Base-by-base conservation (phyloP, 305 asterid genomes). In the Rubia peregrina region DNA sequence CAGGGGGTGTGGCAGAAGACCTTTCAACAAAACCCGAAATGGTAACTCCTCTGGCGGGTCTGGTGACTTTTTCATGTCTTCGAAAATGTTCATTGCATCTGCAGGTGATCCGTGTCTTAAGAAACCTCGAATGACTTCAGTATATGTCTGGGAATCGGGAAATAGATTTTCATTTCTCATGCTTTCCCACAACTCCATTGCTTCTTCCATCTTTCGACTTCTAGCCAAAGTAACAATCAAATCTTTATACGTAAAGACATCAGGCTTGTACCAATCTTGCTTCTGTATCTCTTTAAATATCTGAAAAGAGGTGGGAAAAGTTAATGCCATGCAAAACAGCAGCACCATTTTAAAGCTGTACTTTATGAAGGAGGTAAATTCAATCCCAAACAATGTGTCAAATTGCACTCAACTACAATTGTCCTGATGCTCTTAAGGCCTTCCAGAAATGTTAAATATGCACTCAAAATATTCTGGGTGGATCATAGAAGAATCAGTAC, bases 1-100 rank as follows among this genome's bases (percentile, higher is more conserved):
- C 74, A 90, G 80, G 40, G 98, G 98, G 74, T 90, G 95, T n/a
- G 98, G 98, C 74, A 93, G 81, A 72, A 93, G 97, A n/a, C 98
- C 98, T 81, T 90, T 93, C 74, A 93, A 65, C 75, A 93, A 75
- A 77, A 93, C 81, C 83, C 98, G 86, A 76, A 90, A 90, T 24
- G 97, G 97, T 80, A 87, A 68, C 76, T 89, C 91, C 21, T 93
- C 97, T 0, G 98, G 97, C 68, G 85, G 97, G 12, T 93, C 95
- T 21, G 98, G 98, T 76, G 92, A 86, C 70, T 83, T 88, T 61
- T 89, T 89, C 98, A 90, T 90, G 81, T 90, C 97, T 79, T 93
- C 98, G 12, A 78, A 93, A 40, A 93, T 69, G 82, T 93, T 93
- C 98, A 93, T 93, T 76, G 98, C 97, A 69, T 90, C 98, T 21